Evolutionary conservation across 495 filamentous ascomycete species (phyloP).

Genomic region (Lasiosphaeria hispida): DNA sequence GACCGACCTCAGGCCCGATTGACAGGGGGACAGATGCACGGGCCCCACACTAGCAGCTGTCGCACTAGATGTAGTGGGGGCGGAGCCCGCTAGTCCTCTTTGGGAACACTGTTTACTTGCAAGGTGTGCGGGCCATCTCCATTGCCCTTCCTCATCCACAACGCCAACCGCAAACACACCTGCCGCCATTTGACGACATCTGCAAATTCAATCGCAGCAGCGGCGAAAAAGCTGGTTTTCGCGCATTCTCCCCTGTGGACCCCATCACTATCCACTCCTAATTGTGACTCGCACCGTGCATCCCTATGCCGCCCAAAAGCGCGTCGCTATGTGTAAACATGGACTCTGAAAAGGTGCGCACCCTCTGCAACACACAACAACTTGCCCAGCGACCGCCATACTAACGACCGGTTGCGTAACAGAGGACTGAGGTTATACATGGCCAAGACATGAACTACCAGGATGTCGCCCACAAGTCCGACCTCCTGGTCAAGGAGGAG

Average conservation of each 20-base stretch:
- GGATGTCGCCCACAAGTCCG: conserved; percentile 52
- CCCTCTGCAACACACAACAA: conserved; percentile 7
- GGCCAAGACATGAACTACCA: conserved; percentile 67
- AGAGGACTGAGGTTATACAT: conserved; percentile 40
- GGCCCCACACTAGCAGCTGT: neutral
- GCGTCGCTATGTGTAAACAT: conserved; percentile 40
- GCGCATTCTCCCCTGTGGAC: neutral
- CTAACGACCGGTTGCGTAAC: neutral
- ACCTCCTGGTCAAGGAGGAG: conserved; percentile 66
- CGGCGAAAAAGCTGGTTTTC: neutral
- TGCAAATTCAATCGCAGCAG: neutral
- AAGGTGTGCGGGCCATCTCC: conserved; percentile 5
- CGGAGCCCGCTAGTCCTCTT: conserved; percentile 19
- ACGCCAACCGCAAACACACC: neutral
- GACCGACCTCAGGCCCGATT: conserved; percentile 4
- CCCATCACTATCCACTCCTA: neutral
- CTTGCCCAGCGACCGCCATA: neutral
- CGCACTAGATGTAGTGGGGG: conserved; percentile 1
- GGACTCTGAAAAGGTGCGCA: conserved; percentile 41
- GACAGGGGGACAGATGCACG: neutral
- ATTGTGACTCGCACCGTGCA: conserved; percentile 3
- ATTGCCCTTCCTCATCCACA: conserved; percentile 13
- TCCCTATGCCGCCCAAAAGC: conserved; percentile 30
- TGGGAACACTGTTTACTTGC: conserved; percentile 36
- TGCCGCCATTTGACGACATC: neutral